Evolutionary conservation across 225 moss, liverwort and hornwort species (phyloP).

Genomic region (Pleurozium schreberi): DNA sequence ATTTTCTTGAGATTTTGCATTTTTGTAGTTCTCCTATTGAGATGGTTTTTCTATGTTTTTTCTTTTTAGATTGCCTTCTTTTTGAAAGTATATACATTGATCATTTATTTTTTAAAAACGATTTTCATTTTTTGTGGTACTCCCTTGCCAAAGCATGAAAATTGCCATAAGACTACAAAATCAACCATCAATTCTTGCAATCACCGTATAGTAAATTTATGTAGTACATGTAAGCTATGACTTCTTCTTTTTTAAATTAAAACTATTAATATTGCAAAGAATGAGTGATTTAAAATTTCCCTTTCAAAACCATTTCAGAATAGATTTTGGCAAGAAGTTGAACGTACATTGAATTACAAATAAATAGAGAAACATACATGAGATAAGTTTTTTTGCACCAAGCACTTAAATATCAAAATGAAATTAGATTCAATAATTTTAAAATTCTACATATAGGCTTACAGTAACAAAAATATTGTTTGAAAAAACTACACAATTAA

Average conservation of each 20-base stretch:
- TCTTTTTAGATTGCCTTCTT: no score
- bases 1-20: no score
- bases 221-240: not conserved
- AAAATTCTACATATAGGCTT: not conserved
- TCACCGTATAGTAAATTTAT: not conserved
- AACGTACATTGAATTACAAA: not conserved
- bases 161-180: no score
- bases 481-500: not conserved
- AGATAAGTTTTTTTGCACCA: not conserved
- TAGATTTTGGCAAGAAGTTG: not conserved
- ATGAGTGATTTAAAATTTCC: not conserved
- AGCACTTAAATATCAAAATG: accelerated
- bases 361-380: not conserved
- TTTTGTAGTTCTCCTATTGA: no score
- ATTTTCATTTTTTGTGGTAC: no score
- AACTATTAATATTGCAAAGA: not conserved
- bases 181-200: not conserved
- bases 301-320: not conserved
- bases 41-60: no score
- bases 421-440: not conserved
- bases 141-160: no score
- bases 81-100: no score
- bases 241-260: not conserved
- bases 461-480: no score
- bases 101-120: no score